Conservation (phyloP, 164 flowering plant genomes). For the Piper betle region DNA sequence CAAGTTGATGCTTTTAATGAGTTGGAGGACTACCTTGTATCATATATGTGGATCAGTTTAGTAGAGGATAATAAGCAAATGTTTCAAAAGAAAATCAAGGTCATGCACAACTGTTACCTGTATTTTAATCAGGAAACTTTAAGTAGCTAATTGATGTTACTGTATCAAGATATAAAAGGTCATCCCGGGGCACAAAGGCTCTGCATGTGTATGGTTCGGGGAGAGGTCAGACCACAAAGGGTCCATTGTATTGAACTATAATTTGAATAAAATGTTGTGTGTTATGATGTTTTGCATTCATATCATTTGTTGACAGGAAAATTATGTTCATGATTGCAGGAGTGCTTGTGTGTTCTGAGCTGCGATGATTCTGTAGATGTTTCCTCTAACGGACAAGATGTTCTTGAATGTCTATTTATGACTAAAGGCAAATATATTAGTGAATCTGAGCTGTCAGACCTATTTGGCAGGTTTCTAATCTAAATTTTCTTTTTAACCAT, state of each 20-base stretch:
- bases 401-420: conserved; percentile 39
- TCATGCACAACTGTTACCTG: background rate
- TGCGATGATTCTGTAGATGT: conserved; percentile 74
- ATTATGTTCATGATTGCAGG: conserved; percentile 29
- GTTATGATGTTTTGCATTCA: background rate
- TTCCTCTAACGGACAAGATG: conserved; percentile 52
- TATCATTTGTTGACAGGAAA: background rate
- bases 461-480: conserved; percentile 53
- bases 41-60: background rate
- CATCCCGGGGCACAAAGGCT: too few species aligned
- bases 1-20: conserved; percentile 79
- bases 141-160: background rate
- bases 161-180: background rate
- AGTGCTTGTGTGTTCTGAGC: conserved; percentile 66
- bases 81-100: background rate
- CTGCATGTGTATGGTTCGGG: too few species aligned
- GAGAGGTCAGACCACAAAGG: too few species aligned
- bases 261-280: too few species aligned
- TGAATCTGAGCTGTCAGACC: conserved; percentile 44
- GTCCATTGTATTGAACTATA: too few species aligned
- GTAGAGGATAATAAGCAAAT: background rate
- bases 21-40: background rate
- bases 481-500: too few species aligned
- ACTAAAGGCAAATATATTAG: conserved; percentile 22
- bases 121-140: background rate